Percentiles rank a stretch among this genome's conserved stretches.
phyloP scores from a whole-genome alignment of 768 basidiomycete genomes.

The Kwoniella dendrophila region DNA sequence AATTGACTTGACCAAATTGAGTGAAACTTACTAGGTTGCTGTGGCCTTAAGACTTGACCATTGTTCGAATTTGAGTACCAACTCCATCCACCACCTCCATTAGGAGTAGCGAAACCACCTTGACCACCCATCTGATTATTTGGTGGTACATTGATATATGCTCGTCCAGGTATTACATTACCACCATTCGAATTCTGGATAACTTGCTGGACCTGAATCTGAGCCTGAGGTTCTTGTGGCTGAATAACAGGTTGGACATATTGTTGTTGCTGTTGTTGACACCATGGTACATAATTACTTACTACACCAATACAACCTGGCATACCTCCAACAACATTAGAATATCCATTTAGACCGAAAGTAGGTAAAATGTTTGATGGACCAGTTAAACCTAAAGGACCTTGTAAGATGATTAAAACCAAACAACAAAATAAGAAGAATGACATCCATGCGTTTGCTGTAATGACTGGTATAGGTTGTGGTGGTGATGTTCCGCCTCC shows the following conservation, averaged over 20 bases:
- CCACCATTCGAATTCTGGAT: conserved; percentile 5
- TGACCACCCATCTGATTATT: conserved; percentile 47
- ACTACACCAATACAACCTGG: conserved; percentile 40
- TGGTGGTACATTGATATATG: too few species aligned
- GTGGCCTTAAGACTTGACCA: too few species aligned
- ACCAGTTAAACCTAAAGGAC: conserved; percentile 44
- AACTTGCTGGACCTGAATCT: conserved; percentile 21
- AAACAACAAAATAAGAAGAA: conserved; percentile 51
- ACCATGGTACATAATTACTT: conserved; percentile 39
- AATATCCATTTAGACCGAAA: not conserved
- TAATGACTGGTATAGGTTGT: conserved; percentile 36
- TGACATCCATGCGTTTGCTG: conserved; percentile 48
- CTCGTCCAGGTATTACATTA: not conserved
- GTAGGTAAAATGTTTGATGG: not conserved
- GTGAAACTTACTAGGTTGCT: too few species aligned
- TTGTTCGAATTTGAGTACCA: conserved; percentile 42
- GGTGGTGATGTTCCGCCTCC: conserved; percentile 28
- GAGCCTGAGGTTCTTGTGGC: conserved; percentile 10
- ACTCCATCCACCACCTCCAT: conserved; percentile 42
- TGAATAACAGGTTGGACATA: conserved; percentile 4
- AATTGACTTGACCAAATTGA: too few species aligned
- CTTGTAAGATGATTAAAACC: conserved; percentile 50
- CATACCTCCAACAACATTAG: conserved; percentile 19
- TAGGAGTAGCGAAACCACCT: conserved; percentile 33
- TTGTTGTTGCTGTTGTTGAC: conserved; percentile 10